Percentiles rank a stretch among this genome's conserved stretches.
Evolutionary conservation across 2,329 filamentous ascomycete genomes (phyloP).

Genomic region (Fusarium brachygibbosum): DNA sequence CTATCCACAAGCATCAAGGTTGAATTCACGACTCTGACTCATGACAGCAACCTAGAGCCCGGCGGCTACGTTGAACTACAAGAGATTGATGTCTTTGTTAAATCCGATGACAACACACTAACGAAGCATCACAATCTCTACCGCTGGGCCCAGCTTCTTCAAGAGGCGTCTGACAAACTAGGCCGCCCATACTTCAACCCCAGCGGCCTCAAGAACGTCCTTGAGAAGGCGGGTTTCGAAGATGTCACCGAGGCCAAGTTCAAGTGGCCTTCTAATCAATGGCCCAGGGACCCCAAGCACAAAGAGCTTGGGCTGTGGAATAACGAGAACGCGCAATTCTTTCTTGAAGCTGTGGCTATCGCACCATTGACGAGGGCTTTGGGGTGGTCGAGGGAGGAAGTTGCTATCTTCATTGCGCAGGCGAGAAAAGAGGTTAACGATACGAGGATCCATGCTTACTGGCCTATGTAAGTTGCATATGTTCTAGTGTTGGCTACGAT

Average conservation of each 20-base stretch:
- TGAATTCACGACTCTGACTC: neutral
- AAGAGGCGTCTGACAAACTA: conserved; percentile 17
- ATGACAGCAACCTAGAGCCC: neutral
- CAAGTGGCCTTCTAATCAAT: conserved; percentile 30
- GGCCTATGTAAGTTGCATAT: conserved; percentile 23
- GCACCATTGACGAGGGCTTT: conserved; percentile 22
- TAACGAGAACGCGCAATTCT: conserved; percentile 16
- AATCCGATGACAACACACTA: conserved; percentile 5
- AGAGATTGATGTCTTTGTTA: conserved; percentile 7
- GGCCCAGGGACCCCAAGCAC: conserved; percentile 30
- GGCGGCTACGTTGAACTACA: conserved; percentile 27
- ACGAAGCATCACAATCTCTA: conserved; percentile 1
- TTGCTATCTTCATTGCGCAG: conserved; percentile 19
- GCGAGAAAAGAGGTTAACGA: conserved; percentile 28
- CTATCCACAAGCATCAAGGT: neutral
- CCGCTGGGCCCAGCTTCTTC: conserved; percentile 2
- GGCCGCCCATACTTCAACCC: conserved; percentile 18
- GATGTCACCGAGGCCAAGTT: conserved; percentile 4
- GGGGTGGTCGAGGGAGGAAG: conserved; percentile 27
- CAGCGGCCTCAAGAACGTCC: neutral
- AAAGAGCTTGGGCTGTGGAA: conserved; percentile 31
- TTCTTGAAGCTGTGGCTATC: conserved; percentile 10
- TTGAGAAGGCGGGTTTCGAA: conserved; percentile 17
- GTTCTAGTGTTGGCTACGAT: rapidly evolving
- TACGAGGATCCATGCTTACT: conserved; percentile 27